Conservation (phyloP, 176 grass and related monocot species). For the Rhynchospora breviuscula region DNA sequence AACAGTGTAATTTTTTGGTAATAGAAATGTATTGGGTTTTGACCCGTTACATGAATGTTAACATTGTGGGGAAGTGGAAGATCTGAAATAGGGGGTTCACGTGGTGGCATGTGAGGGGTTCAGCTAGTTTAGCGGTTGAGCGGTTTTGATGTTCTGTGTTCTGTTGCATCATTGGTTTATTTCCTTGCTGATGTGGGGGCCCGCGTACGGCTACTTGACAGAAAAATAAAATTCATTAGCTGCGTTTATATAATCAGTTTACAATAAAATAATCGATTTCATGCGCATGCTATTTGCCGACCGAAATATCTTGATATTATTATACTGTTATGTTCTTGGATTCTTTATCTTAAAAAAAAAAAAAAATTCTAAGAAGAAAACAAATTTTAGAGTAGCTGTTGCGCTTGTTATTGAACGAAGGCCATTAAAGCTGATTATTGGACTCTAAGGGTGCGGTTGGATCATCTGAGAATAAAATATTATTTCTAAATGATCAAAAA, state of each 20-base stretch:
- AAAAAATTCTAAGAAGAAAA: too few species aligned
- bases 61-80: neutral
- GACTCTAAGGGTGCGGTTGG: too few species aligned
- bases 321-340: too few species aligned
- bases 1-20: too few species aligned
- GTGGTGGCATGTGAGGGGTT: neutral
- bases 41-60: neutral
- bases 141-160: neutral
- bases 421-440: too few species aligned
- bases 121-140: slow-evolving; percentile 2
- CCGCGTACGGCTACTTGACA: neutral
- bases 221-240: neutral
- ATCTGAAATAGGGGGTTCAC: neutral
- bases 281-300: neutral
- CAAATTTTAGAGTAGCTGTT: too few species aligned
- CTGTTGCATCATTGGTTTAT: neutral
- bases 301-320: neutral
- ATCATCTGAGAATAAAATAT: too few species aligned
- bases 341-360: too few species aligned
- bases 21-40: neutral
- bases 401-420: too few species aligned
- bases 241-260: neutral
- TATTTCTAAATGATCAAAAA: too few species aligned
- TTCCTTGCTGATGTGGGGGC: neutral
- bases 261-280: neutral